Conservation (phyloP, 768 basidiomycete genomes). For the Leccinum rimulosum region DNA sequence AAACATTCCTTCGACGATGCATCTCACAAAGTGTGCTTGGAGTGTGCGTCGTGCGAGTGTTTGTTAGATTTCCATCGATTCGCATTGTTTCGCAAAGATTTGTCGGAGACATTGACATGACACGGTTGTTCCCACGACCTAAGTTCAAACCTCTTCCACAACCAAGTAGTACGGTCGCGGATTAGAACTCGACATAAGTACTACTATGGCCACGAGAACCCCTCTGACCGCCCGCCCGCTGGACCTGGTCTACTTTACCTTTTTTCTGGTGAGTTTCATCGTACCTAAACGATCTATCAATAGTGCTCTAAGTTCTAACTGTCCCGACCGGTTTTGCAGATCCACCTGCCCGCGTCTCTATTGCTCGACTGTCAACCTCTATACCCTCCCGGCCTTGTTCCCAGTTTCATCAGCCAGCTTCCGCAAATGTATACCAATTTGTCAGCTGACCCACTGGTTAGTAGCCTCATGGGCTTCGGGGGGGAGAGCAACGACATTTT, state of each 20-base stretch:
- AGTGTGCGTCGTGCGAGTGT: too few species aligned
- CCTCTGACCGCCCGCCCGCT: slow-evolving; percentile 56
- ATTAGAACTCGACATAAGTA: too few species aligned
- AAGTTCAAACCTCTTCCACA: background rate
- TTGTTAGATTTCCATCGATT: too few species aligned
- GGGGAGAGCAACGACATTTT: slow-evolving; percentile 37
- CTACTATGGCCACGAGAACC: slow-evolving; percentile 14
- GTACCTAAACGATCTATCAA: background rate
- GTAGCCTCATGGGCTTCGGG: slow-evolving; percentile 44
- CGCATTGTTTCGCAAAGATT: too few species aligned
- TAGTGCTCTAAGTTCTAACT: background rate
- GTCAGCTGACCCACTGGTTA: slow-evolving; percentile 68
- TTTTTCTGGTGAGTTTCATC: slow-evolving; percentile 54
- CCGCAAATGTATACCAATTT: slow-evolving; percentile 50
- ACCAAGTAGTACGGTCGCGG: background rate
- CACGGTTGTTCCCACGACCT: background rate
- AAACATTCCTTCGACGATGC: too few species aligned
- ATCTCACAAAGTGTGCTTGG: too few species aligned
- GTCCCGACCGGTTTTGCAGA: slow-evolving; percentile 28
- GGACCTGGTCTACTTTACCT: slow-evolving; percentile 67
- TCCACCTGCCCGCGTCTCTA: slow-evolving; percentile 69
- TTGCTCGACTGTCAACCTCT: slow-evolving; percentile 70
- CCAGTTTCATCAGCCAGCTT: slow-evolving; percentile 43
- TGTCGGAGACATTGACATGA: too few species aligned
- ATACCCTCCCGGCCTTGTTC: slow-evolving; percentile 52